These are phyloP conservation scores for Amanita molliuscula DNA, from an alignment of 768 basidiomycete species.

Conservation along the genomic window DNA sequence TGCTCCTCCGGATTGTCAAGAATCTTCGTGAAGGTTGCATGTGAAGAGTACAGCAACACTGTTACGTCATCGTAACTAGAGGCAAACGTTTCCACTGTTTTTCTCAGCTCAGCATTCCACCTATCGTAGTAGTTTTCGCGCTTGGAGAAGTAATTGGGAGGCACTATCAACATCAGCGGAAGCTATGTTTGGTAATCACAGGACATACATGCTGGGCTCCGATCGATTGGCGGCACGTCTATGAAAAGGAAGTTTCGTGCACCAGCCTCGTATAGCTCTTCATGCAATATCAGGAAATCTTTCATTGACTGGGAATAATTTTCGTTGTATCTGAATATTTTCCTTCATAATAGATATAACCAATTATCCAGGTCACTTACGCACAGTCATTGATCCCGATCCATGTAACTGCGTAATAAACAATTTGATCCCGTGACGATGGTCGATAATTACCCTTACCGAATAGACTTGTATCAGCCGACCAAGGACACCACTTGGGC, in stretches of 20 bases:
- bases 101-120: conserved; percentile 37
- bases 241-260: conserved; percentile 49
- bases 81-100: conserved; percentile 24
- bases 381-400: conserved; percentile 61
- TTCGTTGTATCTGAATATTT: conserved; percentile 10
- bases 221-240: conserved; percentile 45
- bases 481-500: conserved; percentile 31
- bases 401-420: conserved; percentile 39
- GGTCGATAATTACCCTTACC: conserved; percentile 19
- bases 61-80: conserved; percentile 32
- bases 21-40: conserved; percentile 32
- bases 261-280: conserved; percentile 37
- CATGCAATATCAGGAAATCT: conserved; percentile 33
- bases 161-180: not conserved
- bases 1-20: conserved; percentile 33
- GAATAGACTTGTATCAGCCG: conserved; percentile 32
- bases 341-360: not conserved
- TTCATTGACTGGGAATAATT: conserved; percentile 17
- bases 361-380: conserved; percentile 18
- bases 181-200: not conserved
- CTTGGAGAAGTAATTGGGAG: conserved; percentile 1
- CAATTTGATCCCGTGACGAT: not conserved
- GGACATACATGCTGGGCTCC: conserved; percentile 33
- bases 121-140: conserved; percentile 7
- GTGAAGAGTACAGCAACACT: conserved; percentile 38